Base-by-base conservation (phyloP, 441 rosid genomes). In the Croton laevigatus region DNA sequence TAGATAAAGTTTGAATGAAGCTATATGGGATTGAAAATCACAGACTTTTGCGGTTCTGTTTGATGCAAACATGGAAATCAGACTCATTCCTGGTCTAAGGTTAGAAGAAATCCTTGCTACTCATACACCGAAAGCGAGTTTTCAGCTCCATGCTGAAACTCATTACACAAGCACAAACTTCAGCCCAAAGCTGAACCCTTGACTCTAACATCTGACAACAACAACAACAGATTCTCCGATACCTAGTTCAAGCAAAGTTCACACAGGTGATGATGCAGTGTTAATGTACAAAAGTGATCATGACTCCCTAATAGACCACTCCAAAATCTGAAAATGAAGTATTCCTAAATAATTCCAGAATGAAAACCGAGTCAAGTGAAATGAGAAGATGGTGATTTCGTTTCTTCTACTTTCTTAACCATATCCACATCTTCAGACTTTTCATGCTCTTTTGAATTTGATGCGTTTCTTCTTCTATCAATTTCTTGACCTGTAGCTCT, bases 111-210 rank as follows among this genome's bases (percentile, higher is more conserved):
- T 71, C 70, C 76, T 63, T 36, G 68, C 37, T 45, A 63, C 71
- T 27, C 71, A 66, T 69, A 76, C 79, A 71, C 3, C 46, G 32
- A 82, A 44, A 51, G 71, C 16, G 22, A 48, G 67, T 22, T 70
- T 58, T 66, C 74, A 60, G 72, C 77, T 54, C 52, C 63, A 10
- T 36, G 75, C 69, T 60, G 68, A 65, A 65, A 73, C 65, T 65
- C 17, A 71, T 74, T 68, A 73, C 76, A 62, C 74, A 69, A 80
- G 44, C 76, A 81, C 65, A 52, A 84, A 27, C 83, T 88, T 90
- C 96, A 88, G 89, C 92, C 91, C 86, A 72, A 72, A 80, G 82
- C 80, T 90, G 97, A 90, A 88, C 86, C 75, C 75, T 65, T 68
- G 57, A 70, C 75, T 71, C 72, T 71, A 27, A 27, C 2, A 27